Base-by-base conservation (phyloP, 2,329 filamentous ascomycete genomes). In the Penicillium psychrosexuale region DNA sequence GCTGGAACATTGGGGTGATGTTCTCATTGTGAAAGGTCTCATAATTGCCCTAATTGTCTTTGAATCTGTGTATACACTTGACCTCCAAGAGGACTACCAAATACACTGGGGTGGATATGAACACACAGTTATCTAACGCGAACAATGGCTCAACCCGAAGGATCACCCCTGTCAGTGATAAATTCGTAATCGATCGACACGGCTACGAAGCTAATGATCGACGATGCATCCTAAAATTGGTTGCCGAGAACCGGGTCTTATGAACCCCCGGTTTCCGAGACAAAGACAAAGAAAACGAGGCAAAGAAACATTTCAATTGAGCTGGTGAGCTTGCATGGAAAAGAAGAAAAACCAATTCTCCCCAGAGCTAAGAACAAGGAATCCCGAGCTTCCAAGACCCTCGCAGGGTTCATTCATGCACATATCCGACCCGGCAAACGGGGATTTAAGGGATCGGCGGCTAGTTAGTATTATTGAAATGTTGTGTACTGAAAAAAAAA, bases 131-230 rank as follows among this genome's bases (percentile, higher is more conserved):
- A 58, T 30, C 37, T 53, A 39, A 45, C 34, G 19, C 38, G n/a
- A 17, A 7, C 53, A 17, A 31, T 27, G 4, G 39, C 17, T 8
- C 45, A 24, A 17, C 13, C 34, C 27, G 28, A 34, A 33, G 17
- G 56, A 64, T 58, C 56, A 60, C 39, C 61, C 57, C 62, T 65
- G 60, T 62, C 60, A 62, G 55, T 51, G 47, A 55, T n/a, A 46
- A 54, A 57, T 60, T n/a, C 19, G 45, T 56, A 37, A 55, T 56
- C 22, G 56, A 65, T 65, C 58, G 51, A 48, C 51, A 51, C 33
- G 15, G 43, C 27, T 36, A 24, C 51, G 53, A 40, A 49, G 59
- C 55, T 36, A 24, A 22, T 31, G 59, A 59, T 63, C 57, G 33
- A 44, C 38, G 34, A 46, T 53, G 33, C 30, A 55, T 52, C 22